phyloP scores from a whole-genome alignment of 2,329 filamentous ascomycete species.

The Pseudocercospora musae region DNA sequence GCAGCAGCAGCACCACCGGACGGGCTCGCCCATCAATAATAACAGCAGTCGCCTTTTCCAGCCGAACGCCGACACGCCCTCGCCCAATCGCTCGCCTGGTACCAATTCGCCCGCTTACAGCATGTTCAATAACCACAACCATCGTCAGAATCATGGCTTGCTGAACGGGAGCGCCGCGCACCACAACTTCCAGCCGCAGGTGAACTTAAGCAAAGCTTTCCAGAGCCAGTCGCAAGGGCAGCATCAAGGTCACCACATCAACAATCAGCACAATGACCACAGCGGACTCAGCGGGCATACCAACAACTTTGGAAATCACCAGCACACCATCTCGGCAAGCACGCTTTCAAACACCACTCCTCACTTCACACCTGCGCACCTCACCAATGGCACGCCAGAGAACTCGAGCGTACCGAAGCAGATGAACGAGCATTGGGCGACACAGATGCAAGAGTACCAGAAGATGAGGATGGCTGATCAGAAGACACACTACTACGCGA shows the following conservation, averaged over 20 bases:
- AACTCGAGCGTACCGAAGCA: constrained; percentile 51
- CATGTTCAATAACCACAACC: constrained; percentile 69
- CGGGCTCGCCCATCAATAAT: constrained; percentile 46
- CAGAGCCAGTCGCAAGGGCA: constrained; percentile 56
- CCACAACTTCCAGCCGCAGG: constrained; percentile 51
- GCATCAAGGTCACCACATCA: constrained; percentile 36
- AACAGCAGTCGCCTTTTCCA: constrained; percentile 42
- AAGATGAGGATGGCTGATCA: constrained; percentile 30
- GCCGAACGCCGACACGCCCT: constrained; percentile 50
- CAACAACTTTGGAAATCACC: constrained; percentile 57
- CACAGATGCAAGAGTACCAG: constrained; percentile 64
- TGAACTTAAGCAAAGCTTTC: constrained; percentile 68
- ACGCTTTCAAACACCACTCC: constrained; percentile 64
- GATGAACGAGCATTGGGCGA: constrained; percentile 75
- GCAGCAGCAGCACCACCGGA: constrained; percentile 32
- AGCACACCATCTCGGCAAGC: constrained; percentile 58
- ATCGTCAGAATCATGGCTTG: constrained; percentile 69
- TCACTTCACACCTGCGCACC: constrained; percentile 57
- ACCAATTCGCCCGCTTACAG: constrained; percentile 56
- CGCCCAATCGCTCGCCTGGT: constrained; percentile 56
- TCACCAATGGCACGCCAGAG: constrained; percentile 59
- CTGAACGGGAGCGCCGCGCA: constrained; percentile 68
- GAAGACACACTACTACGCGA: constrained; percentile 68
- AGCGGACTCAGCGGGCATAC: constrained; percentile 55
- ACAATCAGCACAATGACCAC: constrained; percentile 47